These are phyloP conservation scores for Colletotrichum viniferum DNA, from an alignment of 2,329 filamentous ascomycete genomes.

Conservation along the genomic window DNA sequence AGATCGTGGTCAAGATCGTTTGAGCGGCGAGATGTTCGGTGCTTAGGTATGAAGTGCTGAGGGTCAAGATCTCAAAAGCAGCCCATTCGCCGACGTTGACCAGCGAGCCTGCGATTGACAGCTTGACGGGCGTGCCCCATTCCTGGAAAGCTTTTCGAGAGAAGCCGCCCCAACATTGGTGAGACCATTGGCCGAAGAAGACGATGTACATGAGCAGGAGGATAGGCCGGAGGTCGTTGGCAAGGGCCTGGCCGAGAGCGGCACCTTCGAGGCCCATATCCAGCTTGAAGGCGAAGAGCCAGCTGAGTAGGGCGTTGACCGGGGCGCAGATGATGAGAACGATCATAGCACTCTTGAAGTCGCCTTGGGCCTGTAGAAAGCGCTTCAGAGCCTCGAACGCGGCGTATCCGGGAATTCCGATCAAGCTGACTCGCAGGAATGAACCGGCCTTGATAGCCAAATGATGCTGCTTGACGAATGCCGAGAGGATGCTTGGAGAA, in stretches of 20 bases:
- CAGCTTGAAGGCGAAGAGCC: slow-evolving; percentile 47
- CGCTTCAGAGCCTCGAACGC: slow-evolving; percentile 59
- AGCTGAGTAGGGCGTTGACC: slow-evolving; percentile 52
- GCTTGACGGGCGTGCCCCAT: slow-evolving; percentile 43
- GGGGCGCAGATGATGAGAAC: slow-evolving; percentile 52
- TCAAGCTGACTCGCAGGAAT: slow-evolving; percentile 51
- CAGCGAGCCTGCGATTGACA: slow-evolving; percentile 42
- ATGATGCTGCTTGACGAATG: slow-evolving; percentile 50
- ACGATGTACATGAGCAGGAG: slow-evolving; percentile 51
- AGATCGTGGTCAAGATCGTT: slow-evolving; percentile 43
- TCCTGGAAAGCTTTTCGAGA: slow-evolving; percentile 37
- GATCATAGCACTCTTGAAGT: slow-evolving; percentile 53
- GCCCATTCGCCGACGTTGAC: slow-evolving; percentile 47
- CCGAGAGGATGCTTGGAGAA: slow-evolving; percentile 48
- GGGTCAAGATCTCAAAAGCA: slow-evolving; percentile 46
- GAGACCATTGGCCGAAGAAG: slow-evolving; percentile 43
- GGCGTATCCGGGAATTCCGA: slow-evolving; percentile 57
- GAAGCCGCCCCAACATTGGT: slow-evolving; percentile 49
- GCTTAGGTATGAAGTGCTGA: slow-evolving; percentile 49
- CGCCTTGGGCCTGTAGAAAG: slow-evolving; percentile 59
- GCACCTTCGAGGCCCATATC: slow-evolving; percentile 55
- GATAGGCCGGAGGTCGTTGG: slow-evolving; percentile 52
- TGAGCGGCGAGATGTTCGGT: slow-evolving; percentile 47
- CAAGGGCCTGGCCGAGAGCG: slow-evolving; percentile 51
- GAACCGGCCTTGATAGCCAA: slow-evolving; percentile 52